Evolutionary conservation across 1,284 basidiomycete genomes (phyloP).

Genomic region (Termitomyces sp.): DNA sequence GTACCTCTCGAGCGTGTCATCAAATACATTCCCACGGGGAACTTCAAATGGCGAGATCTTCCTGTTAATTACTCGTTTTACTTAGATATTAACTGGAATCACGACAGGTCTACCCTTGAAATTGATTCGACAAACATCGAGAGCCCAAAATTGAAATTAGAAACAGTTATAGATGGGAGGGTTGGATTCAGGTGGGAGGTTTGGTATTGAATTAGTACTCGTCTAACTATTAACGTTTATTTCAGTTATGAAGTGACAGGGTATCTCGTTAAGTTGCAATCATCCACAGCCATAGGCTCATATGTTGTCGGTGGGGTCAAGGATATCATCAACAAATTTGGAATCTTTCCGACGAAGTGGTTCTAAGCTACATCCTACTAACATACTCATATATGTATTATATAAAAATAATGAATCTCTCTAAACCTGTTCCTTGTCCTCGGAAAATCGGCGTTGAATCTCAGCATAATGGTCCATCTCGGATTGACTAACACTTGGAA

Average conservation of each 20-base stretch:
- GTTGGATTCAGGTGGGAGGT: constrained; percentile 50
- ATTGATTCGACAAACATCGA: constrained; percentile 62
- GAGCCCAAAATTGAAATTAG: constrained; percentile 51
- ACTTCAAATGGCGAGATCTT: constrained; percentile 51
- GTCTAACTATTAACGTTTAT: neutral
- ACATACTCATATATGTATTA: neutral
- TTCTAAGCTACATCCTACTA: constrained; percentile 30
- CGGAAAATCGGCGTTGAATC: constrained; percentile 71
- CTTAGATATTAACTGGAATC: neutral
- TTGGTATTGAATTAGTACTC: neutral
- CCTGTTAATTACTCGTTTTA: neutral
- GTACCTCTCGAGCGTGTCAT: constrained; percentile 60
- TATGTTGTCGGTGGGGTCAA: constrained; percentile 48
- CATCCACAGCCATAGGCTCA: constrained; percentile 43
- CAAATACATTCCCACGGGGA: constrained; percentile 60
- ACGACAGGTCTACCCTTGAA: constrained; percentile 61
- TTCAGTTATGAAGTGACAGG: constrained; percentile 45
- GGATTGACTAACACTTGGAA: constrained; percentile 83
- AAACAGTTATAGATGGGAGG: constrained; percentile 64
- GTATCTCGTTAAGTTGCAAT: constrained; percentile 40
- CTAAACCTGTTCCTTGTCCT: constrained; percentile 15
- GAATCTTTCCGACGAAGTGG: constrained; percentile 50
- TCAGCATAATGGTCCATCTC: constrained; percentile 87
- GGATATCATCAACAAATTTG: constrained; percentile 50
- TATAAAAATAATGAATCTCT: neutral